Percentiles rank a stretch among this genome's conserved stretches.
phyloP scores from a whole-genome alignment of 148 eudicot species.

The Silene latifolia region DNA sequence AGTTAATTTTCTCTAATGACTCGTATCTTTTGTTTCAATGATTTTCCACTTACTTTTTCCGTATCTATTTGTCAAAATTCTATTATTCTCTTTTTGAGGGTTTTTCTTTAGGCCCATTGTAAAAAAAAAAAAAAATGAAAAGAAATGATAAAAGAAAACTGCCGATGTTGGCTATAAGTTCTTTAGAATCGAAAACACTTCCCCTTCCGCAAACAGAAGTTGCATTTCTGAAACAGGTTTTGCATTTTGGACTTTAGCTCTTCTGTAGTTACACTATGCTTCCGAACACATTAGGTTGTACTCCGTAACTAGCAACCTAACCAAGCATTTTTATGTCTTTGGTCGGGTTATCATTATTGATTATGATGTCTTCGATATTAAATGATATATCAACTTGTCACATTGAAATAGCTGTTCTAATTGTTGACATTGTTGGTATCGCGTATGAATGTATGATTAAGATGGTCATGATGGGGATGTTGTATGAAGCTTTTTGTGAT shows the following conservation, averaged over 20 bases:
- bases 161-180: constrained; percentile 14
- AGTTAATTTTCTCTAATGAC: constrained; percentile 21
- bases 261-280: background rate
- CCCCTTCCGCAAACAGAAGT: background rate
- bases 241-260: background rate
- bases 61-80: constrained; percentile 19
- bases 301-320: background rate
- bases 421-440: too few species aligned
- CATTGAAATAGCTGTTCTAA: background rate
- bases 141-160: background rate
- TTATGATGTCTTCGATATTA: background rate
- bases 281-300: background rate
- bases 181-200: constrained; percentile 14
- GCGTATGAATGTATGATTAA: too few species aligned
- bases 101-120: constrained; percentile 26
- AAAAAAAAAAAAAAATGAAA: constrained; percentile 14
- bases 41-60: constrained; percentile 18
- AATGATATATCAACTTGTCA: background rate
- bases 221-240: background rate
- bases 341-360: constrained; percentile 11
- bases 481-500: too few species aligned
- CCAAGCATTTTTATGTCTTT: background rate
- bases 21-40: constrained; percentile 24
- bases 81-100: constrained; percentile 19
- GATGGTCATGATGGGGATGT: too few species aligned